Base-by-base conservation (phyloP, 2,329 filamentous ascomycete species). In the Diaporthe australafricana region DNA sequence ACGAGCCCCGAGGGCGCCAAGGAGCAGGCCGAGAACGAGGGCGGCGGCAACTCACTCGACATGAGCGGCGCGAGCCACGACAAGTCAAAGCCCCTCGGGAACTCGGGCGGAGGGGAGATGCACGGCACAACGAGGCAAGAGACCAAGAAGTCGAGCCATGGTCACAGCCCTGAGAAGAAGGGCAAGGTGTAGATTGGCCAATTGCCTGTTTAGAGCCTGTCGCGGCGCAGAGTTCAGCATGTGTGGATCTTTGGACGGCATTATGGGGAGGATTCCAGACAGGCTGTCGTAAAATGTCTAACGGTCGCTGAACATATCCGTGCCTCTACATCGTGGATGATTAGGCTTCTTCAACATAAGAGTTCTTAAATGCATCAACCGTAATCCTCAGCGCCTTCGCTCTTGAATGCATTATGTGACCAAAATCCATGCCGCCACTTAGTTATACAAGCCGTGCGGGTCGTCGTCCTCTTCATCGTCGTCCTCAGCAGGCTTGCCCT, bases 1-100 rank as follows among this genome's bases (percentile, higher is more conserved):
- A 95, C 93, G 32, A 83, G 86, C 25, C 94, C 94, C 0, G 91
- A 94, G 78, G 78, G 81, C 27, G 88, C 90, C 81, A 87, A 84
- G 75, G 75, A 81, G 7, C 76, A 81, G 38, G 84, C 85, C 11
- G 81, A 79, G 8, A 77, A 83, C 38, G 84, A 67, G 68, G 75
- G 71, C 76, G 75, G 76, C 74, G 75, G 78, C 57, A 80, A 79
- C 75, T 75, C 83, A 45, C 78, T 89, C 20, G 78, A 86, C 7
- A 77, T 78, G 16, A 86, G 83, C 76, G 83, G 85, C 14, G 84
- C 87, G 48, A 83, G 88, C 77, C 79, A 83, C 75, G 79, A 80
- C 7, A 76, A 87, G 22, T 85, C 83, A 32, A 82, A 80, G 75
- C 78, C 82, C 7, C 79, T 80, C 70, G 81, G 80, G 7, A 78